A percentile compares a stretch with the other conserved stretches of the same genome.
Evolutionary conservation across 495 filamentous ascomycete species (phyloP).

Genomic region (Pseudotulostoma volvatum): DNA sequence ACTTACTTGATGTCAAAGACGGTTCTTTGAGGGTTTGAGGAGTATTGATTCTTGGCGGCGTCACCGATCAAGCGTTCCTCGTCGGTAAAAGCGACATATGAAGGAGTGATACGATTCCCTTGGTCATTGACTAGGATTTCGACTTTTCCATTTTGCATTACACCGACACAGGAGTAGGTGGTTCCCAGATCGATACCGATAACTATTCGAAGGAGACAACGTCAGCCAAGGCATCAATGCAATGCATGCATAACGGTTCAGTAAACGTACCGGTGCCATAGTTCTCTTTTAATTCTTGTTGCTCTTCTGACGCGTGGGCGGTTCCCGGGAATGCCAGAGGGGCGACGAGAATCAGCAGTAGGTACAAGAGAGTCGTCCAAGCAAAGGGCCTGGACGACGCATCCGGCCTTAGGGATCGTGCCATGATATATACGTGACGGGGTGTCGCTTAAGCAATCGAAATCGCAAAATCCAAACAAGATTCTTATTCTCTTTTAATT

Average conservation of each 20-base stretch:
- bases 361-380: conserved; percentile 67
- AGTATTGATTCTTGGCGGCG: conserved; percentile 98
- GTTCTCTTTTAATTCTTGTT: conserved; percentile 44
- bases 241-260: background rate
- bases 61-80: conserved; percentile 96
- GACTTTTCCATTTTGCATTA: conserved; percentile 97
- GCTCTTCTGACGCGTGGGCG: conserved; percentile 58
- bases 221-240: conserved; percentile 1
- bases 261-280: conserved; percentile 49
- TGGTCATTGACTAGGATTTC: conserved; percentile 96
- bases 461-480: conserved; percentile 2
- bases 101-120: conserved; percentile 97
- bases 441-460: background rate
- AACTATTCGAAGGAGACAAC: conserved; percentile 26
- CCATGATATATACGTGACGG: conserved; percentile 23
- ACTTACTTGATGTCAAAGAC: conserved; percentile 90
- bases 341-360: conserved; percentile 63
- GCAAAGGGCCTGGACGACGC: conserved; percentile 35
- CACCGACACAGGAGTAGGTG: conserved; percentile 92
- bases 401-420: conserved; percentile 26
- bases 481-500: background rate
- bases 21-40: conserved; percentile 75
- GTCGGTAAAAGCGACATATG: conserved; percentile 96
- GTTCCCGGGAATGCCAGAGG: conserved; percentile 59
- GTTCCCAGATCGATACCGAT: conserved; percentile 99